Evolutionary conservation across 1,284 basidiomycete species (phyloP), one percentile per base, ranked within the genome.

Genomic region (Sporisorium iseilematis-ciliati): DNA sequence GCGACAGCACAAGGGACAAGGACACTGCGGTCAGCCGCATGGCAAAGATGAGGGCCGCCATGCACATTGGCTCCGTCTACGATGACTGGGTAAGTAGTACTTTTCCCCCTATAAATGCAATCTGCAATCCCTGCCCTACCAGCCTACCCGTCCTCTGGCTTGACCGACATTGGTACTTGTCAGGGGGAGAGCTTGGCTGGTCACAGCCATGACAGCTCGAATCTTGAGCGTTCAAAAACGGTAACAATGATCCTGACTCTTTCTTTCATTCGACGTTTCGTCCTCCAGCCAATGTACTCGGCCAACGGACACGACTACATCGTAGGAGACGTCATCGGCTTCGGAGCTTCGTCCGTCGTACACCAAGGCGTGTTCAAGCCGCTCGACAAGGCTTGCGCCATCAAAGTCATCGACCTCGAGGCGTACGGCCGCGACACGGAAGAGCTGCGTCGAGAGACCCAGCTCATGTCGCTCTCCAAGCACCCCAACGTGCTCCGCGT

Each of bases 391-490:
- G 89, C 91, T 7, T 93, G 92, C 77, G 93, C 93, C 0, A 89
- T 94, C 84, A 94, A 94, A 86, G 92, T 95, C 57, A 90, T 95
- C 59, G 93, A 95, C 82, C 90, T 95, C 58, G 93, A 95, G 88
- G 46, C 89, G 92, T 72, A 81, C 75, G 71, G 82, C 59, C 57
- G 85, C 66, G 72, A 82, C 69, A 48, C 69, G 67, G 67, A 78
- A 72, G 70, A 78, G 42, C 88, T 94, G 11, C 90, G 91, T 74
- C 88, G 92, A 57, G 94, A 95, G 86, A 95, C 94, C 0, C 92
- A 92, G 59, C 88, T 95, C 50, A 95, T 95, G 94, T 93, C 92
- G 3, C 88, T 95, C 2, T 92, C 91, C n/a, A 95, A 95, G 82
- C 93, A 95, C 75, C 93, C 93, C 26, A 94, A 95, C 78, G 92